These are phyloP conservation scores for Fusarium tanahbumbuense DNA, from an alignment of 2,329 filamentous ascomycete genomes.

Conservation along the genomic window DNA sequence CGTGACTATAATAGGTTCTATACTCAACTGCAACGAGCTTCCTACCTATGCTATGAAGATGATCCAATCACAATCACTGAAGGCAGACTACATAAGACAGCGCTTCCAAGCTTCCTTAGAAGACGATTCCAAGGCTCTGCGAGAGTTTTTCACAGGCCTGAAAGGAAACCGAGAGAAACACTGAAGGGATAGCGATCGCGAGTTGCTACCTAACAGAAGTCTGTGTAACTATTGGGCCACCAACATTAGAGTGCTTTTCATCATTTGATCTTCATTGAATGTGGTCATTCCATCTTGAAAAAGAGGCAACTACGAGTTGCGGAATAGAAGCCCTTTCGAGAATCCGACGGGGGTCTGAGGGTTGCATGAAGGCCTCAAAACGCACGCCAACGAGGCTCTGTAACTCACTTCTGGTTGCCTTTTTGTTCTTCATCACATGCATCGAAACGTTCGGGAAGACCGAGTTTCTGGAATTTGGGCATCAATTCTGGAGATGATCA, in stretches of 20 bases:
- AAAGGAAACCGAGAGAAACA: rapidly evolving
- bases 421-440: not conserved
- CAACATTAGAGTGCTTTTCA: rapidly evolving
- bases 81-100: too few species aligned
- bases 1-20: not conserved
- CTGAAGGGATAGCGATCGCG: too few species aligned
- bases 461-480: not conserved
- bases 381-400: not conserved
- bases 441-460: not conserved
- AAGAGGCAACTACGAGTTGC: not conserved
- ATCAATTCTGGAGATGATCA: conserved; percentile 2
- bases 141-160: rapidly evolving
- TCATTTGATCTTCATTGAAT: not conserved
- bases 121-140: too few species aligned
- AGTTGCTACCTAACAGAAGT: too few species aligned
- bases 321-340: not conserved
- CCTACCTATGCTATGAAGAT: too few species aligned
- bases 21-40: not conserved
- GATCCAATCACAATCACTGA: too few species aligned
- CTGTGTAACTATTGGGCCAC: too few species aligned
- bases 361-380: conserved; percentile 15
- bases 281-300: not conserved
- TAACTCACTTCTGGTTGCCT: not conserved
- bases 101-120: too few species aligned
- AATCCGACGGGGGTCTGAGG: not conserved